Evolutionary conservation across 805 yeast genomes (phyloP), one percentile per base, ranked within the genome.

Genomic region (Blastobotrys robertii): DNA sequence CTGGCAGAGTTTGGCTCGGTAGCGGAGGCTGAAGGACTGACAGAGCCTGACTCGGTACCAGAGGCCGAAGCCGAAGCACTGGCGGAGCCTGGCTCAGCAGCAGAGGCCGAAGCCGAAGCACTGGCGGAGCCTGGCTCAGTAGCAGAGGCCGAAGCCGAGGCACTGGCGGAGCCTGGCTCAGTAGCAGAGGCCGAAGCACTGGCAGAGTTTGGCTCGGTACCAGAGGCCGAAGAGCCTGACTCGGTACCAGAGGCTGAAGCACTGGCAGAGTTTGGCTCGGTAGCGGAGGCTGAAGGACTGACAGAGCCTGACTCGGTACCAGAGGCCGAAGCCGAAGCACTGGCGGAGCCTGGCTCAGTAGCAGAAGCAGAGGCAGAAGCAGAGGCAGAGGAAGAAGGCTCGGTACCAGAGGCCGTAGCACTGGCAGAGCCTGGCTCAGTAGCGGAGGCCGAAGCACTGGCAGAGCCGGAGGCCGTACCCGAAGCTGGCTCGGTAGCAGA

Each of bases 391-490:
- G 22, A 13, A 35, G 38, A 7, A 13, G 16, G 11, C 10, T 7
- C 38, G 28, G 38, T 8, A 25, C 30, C 29, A 36, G 32, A 6
- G 11, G 14, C n/a, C 11, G 15, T 5, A 7, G 28, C 22, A 35
- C 28, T 13, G 22, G 38, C 11, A 12, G 10, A 12, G 8, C 30
- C 9, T 9, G 15, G 5, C n/a, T 5, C 4, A 29, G 30, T 34
- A 13, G 8, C 25, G 15, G 30, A 29, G n/a, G 40, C 14, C 30
- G 37, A 28, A 41, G 14, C 7, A 25, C 37, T 39, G 10, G 44
- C 11, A 35, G 34, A 15, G 13, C 30, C 4, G n/a, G n/a, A n/a
- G n/a, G n/a, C n/a, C n/a, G n/a, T n/a, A n/a, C n/a, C n/a, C n/a
- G n/a, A n/a, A n/a, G n/a, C n/a, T 7, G 29, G 12, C 9, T 11